Evolutionary conservation across 495 filamentous ascomycete genomes (phyloP), one percentile per base, ranked within the genome.

Genomic region (Annulohypoxylon nitens): DNA sequence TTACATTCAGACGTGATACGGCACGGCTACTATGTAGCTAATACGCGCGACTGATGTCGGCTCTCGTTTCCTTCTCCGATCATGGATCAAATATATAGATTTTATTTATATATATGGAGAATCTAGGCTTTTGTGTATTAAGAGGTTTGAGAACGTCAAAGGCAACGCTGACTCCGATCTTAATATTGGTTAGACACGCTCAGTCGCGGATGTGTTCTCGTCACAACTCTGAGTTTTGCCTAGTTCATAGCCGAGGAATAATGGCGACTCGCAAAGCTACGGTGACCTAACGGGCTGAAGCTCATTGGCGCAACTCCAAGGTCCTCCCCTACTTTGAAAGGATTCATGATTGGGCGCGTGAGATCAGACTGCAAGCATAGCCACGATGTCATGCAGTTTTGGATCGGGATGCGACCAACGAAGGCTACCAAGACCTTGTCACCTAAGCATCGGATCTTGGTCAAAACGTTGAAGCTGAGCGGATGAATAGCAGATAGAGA

Each of bases 301-400:
- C 39, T 48, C 33, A 70, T 66, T 70, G 57, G 67, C 54, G 63
- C 48, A 47, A 61, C 30, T 66, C 33, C 50, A 66, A 37, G 61
- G 34, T 20, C 33, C 64, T 54, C 11, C 23, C 55, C 26, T 61
- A 68, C 54, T 45, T 37, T 50, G 6, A n/a, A 65, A 26, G 18
- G 51, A 48, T n/a, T 48, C 26, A 7, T 75, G 72, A 75, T 75
- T 75, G 72, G 72, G 45, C n/a, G 39, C 54, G 53, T 65, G 58
- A 75, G 63, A 70, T 70, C 67, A 75, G 58, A 75, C 72, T 67
- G 63, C 63, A 47, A 75, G 72, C 72, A 75, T 70, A 75, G 72
- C 72, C 72, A 75, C 72, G 63, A 75, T 75, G 61, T 60, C 63
- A 75, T 75, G 72, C 72, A 75, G 67, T 70, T 34, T 37, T 74